phyloP scores from a whole-genome alignment of 257 asterid species.

The Solanum pimpinellifolium region DNA sequence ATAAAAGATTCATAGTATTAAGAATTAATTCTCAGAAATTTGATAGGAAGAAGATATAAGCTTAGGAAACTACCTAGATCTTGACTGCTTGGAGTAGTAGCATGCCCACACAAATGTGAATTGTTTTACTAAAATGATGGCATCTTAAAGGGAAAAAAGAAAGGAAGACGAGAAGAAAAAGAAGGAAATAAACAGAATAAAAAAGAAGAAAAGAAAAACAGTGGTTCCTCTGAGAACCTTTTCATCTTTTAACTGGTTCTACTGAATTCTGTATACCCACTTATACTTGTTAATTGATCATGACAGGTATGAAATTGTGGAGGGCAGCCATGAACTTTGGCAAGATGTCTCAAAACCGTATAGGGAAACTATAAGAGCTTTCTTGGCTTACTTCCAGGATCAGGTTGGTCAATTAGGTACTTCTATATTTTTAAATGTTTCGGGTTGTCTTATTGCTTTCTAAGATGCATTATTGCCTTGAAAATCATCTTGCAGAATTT shows the following conservation, averaged over 20 bases:
- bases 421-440: background rate
- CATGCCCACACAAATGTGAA: background rate
- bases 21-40: background rate
- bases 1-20: background rate
- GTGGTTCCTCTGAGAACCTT: background rate
- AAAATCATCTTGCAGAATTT: background rate
- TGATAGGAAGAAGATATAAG: background rate
- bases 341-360: slow-evolving; percentile 87
- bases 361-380: slow-evolving; percentile 93
- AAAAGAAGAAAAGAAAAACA: background rate
- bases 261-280: background rate
- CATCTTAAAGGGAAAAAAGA: background rate
- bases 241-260: background rate
- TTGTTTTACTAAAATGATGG: background rate
- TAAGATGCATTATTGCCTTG: background rate
- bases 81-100: background rate
- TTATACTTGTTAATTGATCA: slow-evolving; percentile 11
- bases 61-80: background rate
- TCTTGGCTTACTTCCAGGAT: slow-evolving; percentile 86
- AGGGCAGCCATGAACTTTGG: slow-evolving; percentile 87
- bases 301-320: slow-evolving; percentile 84
- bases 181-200: background rate
- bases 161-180: background rate
- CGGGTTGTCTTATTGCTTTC: background rate
- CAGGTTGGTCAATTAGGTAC: slow-evolving; percentile 42